These are phyloP conservation scores for Lactarius vividus DNA, from an alignment of 768 basidiomycete species.

Conservation along the genomic window DNA sequence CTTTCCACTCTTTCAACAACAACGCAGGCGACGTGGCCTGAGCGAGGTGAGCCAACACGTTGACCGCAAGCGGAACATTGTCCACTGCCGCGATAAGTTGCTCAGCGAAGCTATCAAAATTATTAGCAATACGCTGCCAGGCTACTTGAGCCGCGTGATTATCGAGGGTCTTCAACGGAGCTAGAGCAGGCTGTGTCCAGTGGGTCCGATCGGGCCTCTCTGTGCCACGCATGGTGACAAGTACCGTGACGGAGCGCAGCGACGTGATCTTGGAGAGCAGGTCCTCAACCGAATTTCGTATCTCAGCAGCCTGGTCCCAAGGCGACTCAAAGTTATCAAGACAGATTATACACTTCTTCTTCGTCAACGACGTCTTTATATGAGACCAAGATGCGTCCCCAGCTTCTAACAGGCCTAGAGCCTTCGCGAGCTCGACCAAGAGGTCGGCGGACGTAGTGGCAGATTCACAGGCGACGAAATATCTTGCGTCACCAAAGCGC, in stretches of 20 bases:
- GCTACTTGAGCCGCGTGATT: background rate
- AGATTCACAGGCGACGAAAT: constrained; percentile 38
- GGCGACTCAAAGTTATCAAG: constrained; percentile 45
- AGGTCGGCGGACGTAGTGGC: constrained; percentile 31
- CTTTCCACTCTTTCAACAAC: constrained; percentile 9
- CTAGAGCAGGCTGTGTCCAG: constrained; percentile 9
- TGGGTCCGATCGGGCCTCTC: constrained; percentile 7
- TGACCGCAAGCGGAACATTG: constrained; percentile 14
- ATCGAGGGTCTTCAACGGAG: constrained; percentile 3
- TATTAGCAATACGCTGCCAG: background rate
- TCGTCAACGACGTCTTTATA: constrained; percentile 6
- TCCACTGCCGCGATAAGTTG: constrained; percentile 7
- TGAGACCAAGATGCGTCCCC: background rate
- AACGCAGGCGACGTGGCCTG: background rate
- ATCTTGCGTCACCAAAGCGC: constrained; percentile 30
- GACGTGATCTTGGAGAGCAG: constrained; percentile 3
- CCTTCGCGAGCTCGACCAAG: constrained; percentile 30
- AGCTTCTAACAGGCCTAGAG: background rate
- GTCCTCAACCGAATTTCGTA: constrained; percentile 2
- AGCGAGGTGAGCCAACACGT: constrained; percentile 2
- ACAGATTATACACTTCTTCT: constrained; percentile 33
- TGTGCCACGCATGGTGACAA: constrained; percentile 16
- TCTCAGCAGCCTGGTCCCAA: constrained; percentile 32
- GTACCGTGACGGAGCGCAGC: background rate
- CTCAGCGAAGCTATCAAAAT: constrained; percentile 1